phyloP scores from a whole-genome alignment of 2,329 filamentous ascomycete genomes.

The Phaeosphaeriaceae sp. region DNA sequence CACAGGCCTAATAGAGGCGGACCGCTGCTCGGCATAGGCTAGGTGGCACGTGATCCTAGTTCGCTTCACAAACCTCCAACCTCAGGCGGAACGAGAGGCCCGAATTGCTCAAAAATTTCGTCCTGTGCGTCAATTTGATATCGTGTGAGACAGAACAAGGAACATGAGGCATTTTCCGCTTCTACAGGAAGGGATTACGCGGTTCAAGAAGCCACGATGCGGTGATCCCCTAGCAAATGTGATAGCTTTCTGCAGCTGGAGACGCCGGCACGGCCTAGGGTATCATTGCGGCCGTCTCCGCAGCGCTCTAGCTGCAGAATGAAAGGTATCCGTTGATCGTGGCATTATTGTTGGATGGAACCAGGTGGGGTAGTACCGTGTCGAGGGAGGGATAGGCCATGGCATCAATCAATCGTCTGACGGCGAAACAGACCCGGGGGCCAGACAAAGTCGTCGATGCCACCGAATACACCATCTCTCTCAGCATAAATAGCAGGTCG shows the following conservation, averaged over 20 bases:
- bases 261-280: slow-evolving; percentile 51
- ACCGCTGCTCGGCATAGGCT: slow-evolving; percentile 44
- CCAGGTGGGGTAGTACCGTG: slow-evolving; percentile 51
- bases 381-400: slow-evolving; percentile 47
- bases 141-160: slow-evolving; percentile 47
- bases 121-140: slow-evolving; percentile 24
- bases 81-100: slow-evolving; percentile 40
- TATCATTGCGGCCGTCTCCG: slow-evolving; percentile 53
- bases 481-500: slow-evolving; percentile 51
- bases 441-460: slow-evolving; percentile 31
- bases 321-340: slow-evolving; percentile 53
- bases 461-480: slow-evolving; percentile 30
- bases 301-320: slow-evolving; percentile 52
- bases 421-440: slow-evolving; percentile 37
- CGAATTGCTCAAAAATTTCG: slow-evolving; percentile 36
- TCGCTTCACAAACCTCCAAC: slow-evolving; percentile 47
- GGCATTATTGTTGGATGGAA: slow-evolving; percentile 53
- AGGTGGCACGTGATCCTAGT: slow-evolving; percentile 44
- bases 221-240: slow-evolving; percentile 50
- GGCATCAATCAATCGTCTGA: slow-evolving; percentile 45
- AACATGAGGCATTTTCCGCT: slow-evolving; percentile 48
- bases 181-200: slow-evolving; percentile 50
- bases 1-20: slow-evolving; percentile 33
- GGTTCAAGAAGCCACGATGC: slow-evolving; percentile 54
- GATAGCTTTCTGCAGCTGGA: slow-evolving; percentile 53